Percentiles rank a stretch among this genome's conserved stretches.
phyloP scores from a whole-genome alignment of 2,329 filamentous ascomycete species.

The Hymenoscyphus linearis region DNA sequence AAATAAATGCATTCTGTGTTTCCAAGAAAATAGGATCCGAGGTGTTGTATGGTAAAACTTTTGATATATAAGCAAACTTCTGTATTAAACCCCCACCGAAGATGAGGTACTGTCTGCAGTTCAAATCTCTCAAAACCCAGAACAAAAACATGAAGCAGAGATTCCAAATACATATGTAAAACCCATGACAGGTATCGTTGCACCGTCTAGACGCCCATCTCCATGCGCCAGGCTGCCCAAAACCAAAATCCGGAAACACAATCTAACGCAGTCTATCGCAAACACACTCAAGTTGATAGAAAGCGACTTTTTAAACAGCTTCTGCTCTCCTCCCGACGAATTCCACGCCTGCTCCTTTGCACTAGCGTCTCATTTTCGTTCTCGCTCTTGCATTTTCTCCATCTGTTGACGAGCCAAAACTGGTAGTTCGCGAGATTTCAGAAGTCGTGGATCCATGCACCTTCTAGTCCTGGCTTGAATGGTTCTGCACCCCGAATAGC shows the following conservation, averaged over 20 bases:
- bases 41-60: neutral
- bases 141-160: neutral
- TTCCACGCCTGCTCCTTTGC: conserved; percentile 22
- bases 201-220: conserved; percentile 26
- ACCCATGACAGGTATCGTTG: conserved; percentile 10
- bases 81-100: neutral
- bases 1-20: neutral
- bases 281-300: conserved; percentile 3
- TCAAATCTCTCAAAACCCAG: neutral
- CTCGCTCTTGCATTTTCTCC: conserved; percentile 24
- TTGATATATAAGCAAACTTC: neutral
- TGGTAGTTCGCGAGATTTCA: conserved; percentile 46
- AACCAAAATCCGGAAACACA: conserved; percentile 1
- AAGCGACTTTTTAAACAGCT: conserved; percentile 21
- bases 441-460: conserved; percentile 51
- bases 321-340: conserved; percentile 26
- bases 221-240: conserved; percentile 15
- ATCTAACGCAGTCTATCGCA: conserved; percentile 15
- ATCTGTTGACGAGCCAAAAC: conserved; percentile 38
- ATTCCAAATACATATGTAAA: neutral
- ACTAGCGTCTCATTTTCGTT: conserved; percentile 26
- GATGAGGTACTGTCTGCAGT: neutral
- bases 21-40: neutral
- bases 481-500: conserved; percentile 42
- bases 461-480: conserved; percentile 48